Conservation (phyloP, 75 land plant species). For the Chamaecyparis obtusa region DNA sequence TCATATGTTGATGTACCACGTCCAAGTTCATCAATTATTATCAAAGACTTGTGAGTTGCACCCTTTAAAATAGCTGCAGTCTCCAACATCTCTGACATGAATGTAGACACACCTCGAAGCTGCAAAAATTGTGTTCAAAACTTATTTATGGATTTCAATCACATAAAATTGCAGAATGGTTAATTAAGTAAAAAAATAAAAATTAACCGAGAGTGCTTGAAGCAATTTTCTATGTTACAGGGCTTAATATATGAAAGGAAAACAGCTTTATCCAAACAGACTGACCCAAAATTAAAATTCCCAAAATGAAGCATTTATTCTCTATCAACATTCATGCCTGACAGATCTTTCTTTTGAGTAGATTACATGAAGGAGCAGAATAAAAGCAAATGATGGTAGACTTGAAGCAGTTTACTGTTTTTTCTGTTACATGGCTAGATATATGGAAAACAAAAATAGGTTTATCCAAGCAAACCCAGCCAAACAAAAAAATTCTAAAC, state of each 20-base stretch:
- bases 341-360: background rate
- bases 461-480: background rate
- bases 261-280: background rate
- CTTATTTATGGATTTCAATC: background rate
- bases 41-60: slow-evolving; percentile 81
- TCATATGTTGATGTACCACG: slow-evolving; percentile 99
- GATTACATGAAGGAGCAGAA: background rate
- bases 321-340: background rate
- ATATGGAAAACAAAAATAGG: background rate
- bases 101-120: slow-evolving; percentile 97
- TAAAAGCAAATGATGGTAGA: background rate
- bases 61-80: slow-evolving; percentile 95
- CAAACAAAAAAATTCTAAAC: background rate
- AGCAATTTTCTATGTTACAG: background rate
- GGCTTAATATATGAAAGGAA: background rate
- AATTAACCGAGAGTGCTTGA: background rate
- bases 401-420: background rate
- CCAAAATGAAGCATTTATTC: background rate
- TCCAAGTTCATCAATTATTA: slow-evolving; percentile 96
- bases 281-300: background rate
- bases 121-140: slow-evolving; percentile 22
- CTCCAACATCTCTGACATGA: slow-evolving; percentile 99
- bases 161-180: background rate
- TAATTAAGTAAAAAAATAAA: background rate
- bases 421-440: background rate